Base-by-base conservation (phyloP, 495 filamentous ascomycete species). In the Symbiotaphrina buchneri region DNA sequence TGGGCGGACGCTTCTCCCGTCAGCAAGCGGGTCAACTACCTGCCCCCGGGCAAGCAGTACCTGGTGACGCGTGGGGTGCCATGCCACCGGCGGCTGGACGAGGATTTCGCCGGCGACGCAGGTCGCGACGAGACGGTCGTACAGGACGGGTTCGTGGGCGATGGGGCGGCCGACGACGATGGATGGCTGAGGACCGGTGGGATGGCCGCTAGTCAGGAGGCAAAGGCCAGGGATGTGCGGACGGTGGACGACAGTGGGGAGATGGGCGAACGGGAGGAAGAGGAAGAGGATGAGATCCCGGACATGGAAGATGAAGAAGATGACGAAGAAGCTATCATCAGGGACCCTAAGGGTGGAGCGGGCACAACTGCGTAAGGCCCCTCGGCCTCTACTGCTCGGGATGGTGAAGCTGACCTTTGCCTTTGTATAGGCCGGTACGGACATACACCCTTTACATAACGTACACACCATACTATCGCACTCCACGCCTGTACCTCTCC, bases 261-360 rank as follows among this genome's bases (percentile, higher is more conserved):
- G 41, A 63, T 79, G 8, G 79, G 79, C 5, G 79, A 79, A 37
- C 45, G 62, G 30, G 61, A 65, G 19, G 71, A 72, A 17, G 70
- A 78, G 8, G 65, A 83, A 3, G 70, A 74, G 6, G 79, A 84
- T 28, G 87, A 94, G 45, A 91, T 94, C 36, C 83, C 83, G 0
- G 87, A 95, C 49, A 94, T 94, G 78, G 87, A 95, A 42, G 87
- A 97, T 43, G 85, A 93, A 32, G 76, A 83, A 34, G 85, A 95
- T 40, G 87, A 95, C 36, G 82, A 92, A 39, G 85, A 94, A 55
- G 87, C 87, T 16, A 95, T 99, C 45, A 94, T 99, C 39, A 56
- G 76, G 3, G 87, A 92, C 44, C 58, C 61, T 3, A 66, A 68
- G 32, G 53, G 35, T 16, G 56, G 14, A 42, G 15, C 56, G 59